Percentiles rank a stretch among this genome's conserved stretches.
phyloP scores from a whole-genome alignment of 768 basidiomycete species.

The Scleroderma citrinum region DNA sequence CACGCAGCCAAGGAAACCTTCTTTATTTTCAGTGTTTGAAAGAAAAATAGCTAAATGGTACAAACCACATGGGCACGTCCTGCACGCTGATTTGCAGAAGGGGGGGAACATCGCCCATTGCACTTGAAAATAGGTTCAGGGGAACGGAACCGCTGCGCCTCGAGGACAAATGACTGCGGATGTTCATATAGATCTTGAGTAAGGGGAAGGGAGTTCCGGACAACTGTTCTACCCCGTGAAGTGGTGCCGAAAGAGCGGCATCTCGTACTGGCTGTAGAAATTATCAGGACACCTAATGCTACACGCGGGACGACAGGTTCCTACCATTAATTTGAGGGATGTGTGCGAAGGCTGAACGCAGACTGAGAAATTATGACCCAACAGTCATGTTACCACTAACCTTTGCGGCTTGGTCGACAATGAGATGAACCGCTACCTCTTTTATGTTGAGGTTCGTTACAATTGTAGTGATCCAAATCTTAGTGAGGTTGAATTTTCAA shows the following conservation, averaged over 20 bases:
- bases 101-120: constrained; percentile 12
- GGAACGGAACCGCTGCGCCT: constrained; percentile 13
- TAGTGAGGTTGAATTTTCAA: not conserved
- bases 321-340: too few relatives aligned
- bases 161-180: not conserved
- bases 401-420: constrained; percentile 1
- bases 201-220: too few relatives aligned
- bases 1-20: constrained; percentile 27
- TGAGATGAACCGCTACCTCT: not conserved
- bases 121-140: constrained; percentile 13
- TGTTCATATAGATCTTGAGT: not conserved
- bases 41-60: not conserved
- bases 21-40: constrained; percentile 21
- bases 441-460: constrained; percentile 15
- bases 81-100: not conserved
- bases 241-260: too few relatives aligned
- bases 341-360: too few relatives aligned
- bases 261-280: too few relatives aligned
- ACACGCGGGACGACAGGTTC: too few relatives aligned
- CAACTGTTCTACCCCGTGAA: too few relatives aligned
- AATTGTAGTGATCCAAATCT: constrained; percentile 24
- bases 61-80: not conserved
- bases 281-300: too few relatives aligned
- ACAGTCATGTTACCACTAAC: constrained; percentile 7
- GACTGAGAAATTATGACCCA: not conserved